phyloP scores from a whole-genome alignment of 495 filamentous ascomycete genomes.

The Geoglossum glabrum region DNA sequence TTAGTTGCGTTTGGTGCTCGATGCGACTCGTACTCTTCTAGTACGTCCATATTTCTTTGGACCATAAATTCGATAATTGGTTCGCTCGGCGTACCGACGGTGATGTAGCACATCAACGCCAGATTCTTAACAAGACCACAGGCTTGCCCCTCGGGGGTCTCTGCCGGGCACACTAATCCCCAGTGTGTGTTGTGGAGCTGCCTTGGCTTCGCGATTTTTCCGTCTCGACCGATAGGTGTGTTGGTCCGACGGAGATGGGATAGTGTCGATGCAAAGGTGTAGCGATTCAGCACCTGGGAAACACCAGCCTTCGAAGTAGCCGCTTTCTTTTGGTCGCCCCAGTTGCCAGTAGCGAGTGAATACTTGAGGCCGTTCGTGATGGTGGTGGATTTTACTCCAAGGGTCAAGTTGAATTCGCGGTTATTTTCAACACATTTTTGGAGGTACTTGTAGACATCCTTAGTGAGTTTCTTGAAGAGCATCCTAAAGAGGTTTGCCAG shows the following conservation, averaged over 20 bases:
- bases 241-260: slow-evolving; percentile 95
- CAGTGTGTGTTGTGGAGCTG: slow-evolving; percentile 98
- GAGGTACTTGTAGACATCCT: slow-evolving; percentile 74
- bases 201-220: slow-evolving; percentile 93
- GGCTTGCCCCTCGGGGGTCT: slow-evolving; percentile 95
- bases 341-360: slow-evolving; percentile 95
- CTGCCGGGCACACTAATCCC: slow-evolving; percentile 92
- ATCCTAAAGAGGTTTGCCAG: slow-evolving; percentile 82
- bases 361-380: slow-evolving; percentile 90
- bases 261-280: slow-evolving; percentile 88
- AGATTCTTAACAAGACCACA: slow-evolving; percentile 97
- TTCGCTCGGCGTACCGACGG: slow-evolving; percentile 71
- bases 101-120: slow-evolving; percentile 94
- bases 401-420: slow-evolving; percentile 67
- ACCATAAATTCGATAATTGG: slow-evolving; percentile 92
- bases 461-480: slow-evolving; percentile 67
- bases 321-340: slow-evolving; percentile 98
- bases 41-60: slow-evolving; percentile 77
- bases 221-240: slow-evolving; percentile 91
- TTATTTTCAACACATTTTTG: slow-evolving; percentile 78
- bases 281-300: slow-evolving; percentile 93
- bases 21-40: slow-evolving; percentile 88
- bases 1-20: slow-evolving; percentile 85
- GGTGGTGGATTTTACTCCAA: slow-evolving; percentile 78
- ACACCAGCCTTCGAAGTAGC: slow-evolving; percentile 85